Evolutionary conservation across 192 early-diverging fungal species (phyloP).

Genomic region (Pilaira anomala): DNA sequence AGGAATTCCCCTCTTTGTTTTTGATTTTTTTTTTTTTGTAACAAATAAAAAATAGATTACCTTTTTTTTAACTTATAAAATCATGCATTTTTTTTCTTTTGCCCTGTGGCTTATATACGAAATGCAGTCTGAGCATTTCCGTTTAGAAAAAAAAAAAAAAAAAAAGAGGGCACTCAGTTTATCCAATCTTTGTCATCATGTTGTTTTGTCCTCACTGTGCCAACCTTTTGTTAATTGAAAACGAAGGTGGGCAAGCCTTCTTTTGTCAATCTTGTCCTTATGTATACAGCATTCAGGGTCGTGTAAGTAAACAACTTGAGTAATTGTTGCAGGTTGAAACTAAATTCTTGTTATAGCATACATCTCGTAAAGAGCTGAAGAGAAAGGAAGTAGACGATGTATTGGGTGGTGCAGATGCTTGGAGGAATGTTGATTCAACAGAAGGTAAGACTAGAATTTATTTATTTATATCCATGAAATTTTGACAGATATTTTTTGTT

Average conservation of each 20-base stretch:
- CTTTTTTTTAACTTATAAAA: background rate
- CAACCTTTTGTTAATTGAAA: conserved; percentile 78
- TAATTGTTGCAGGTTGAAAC: background rate
- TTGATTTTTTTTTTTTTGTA: background rate
- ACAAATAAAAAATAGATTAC: background rate
- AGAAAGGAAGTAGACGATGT: conserved; percentile 92
- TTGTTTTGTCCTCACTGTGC: conserved; percentile 88
- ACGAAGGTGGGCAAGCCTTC: conserved; percentile 60
- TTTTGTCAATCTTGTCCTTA: conserved; percentile 90
- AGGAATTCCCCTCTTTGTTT: background rate
- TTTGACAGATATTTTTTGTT: background rate
- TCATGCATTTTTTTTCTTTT: background rate
- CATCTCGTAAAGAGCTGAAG: conserved; percentile 63
- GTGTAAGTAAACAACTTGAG: conserved; percentile 33
- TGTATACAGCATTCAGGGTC: conserved; percentile 63
- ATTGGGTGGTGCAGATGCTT: conserved; percentile 84
- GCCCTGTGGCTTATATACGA: background rate
- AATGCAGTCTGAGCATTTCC: too few relatives aligned
- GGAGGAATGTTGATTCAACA: conserved; percentile 78
- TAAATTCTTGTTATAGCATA: conserved; percentile 41
- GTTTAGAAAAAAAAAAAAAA: background rate
- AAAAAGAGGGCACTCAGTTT: background rate
- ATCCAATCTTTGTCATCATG: conserved; percentile 43
- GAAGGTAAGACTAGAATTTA: conserved; percentile 42
- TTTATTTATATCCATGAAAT: background rate